These are phyloP conservation scores for Trametes sanguinea DNA, from an alignment of 768 basidiomycete genomes.

Conservation along the genomic window DNA sequence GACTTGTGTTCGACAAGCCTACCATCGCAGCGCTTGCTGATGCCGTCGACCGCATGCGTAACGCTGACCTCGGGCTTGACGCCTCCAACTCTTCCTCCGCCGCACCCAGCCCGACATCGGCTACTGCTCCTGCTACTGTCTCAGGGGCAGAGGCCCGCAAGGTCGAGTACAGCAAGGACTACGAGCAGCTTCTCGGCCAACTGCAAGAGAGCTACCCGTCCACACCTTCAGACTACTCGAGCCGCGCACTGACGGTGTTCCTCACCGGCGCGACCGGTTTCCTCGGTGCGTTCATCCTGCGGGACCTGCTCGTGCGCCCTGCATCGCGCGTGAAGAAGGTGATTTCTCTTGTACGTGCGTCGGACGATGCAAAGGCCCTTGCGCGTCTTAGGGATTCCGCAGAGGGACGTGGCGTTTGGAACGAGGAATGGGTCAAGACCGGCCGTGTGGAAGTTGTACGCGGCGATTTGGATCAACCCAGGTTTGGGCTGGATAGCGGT, in stretches of 20 bases:
- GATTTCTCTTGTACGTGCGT: slow-evolving; percentile 86
- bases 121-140: neutral
- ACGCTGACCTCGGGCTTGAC: slow-evolving; percentile 77
- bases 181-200: slow-evolving; percentile 56
- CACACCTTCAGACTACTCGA: slow-evolving; percentile 56
- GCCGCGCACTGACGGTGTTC: slow-evolving; percentile 73
- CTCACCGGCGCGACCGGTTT: slow-evolving; percentile 97
- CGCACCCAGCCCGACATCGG: neutral
- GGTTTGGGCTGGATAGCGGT: slow-evolving; percentile 68
- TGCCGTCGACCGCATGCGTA: slow-evolving; percentile 73
- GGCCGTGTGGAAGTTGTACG: slow-evolving; percentile 75
- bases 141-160: slow-evolving; percentile 19
- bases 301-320: slow-evolving; percentile 67
- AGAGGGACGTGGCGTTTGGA: slow-evolving; percentile 84
- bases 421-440: slow-evolving; percentile 73
- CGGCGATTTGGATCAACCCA: slow-evolving; percentile 78
- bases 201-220: slow-evolving; percentile 64
- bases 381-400: slow-evolving; percentile 71
- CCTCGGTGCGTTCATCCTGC: slow-evolving; percentile 89
- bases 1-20: slow-evolving; percentile 88
- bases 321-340: slow-evolving; percentile 75
- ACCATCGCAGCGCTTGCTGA: slow-evolving; percentile 77
- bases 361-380: slow-evolving; percentile 60
- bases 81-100: slow-evolving; percentile 32
- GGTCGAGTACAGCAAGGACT: slow-evolving; percentile 79